Evolutionary conservation across 805 yeast species (phyloP), one percentile per base, ranked within the genome.

Genomic region (Zygosaccharomyces kombuchaensis): DNA sequence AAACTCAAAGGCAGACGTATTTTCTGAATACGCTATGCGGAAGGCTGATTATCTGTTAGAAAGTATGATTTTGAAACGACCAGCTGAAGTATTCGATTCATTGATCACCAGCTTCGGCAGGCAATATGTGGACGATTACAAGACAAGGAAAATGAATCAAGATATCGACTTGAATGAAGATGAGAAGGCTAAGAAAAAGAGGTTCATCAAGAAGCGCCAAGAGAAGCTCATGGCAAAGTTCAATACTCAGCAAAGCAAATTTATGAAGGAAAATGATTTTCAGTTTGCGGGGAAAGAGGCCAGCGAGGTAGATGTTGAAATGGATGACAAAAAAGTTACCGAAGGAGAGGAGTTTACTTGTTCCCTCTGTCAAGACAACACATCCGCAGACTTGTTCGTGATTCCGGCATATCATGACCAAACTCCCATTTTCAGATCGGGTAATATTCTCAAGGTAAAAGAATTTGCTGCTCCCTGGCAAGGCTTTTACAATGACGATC

Each of bases 171-270:
- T 65, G 22, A 69, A 62, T 32, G 87, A 81, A 58, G 74, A 81
- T 6, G 81, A 78, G 47, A 57, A 70, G 29, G 87, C 81, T 32
- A 73, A 75, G 39, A 73, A 71, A 46, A 80, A 73, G 59, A 65
- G 82, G 48, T 44, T 76, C n/a, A 86, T 87, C 2, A 73, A 78
- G 46, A 75, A 76, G 50, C 72, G 87, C 44, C 84, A 80, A 57
- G 76, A 75, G 35, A 82, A 75, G 54, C 72, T 84, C 8, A 59
- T 83, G 72, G 75, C 73, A 22, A 82, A 77, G 56, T 79, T 85
- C 71, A 76, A 78, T 17, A 81, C 73, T 46, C 93, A 86, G 56
- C 97, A 90, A 60, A 75, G 78, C 17, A 77, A 72, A 63, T 91
- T 91, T 64, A 77, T 86, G 50, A 77, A 78, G 47, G 76, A 76